Evolutionary conservation across 106 monocot species (phyloP), one percentile per base, ranked within the genome.

Genomic region (Allium cepa): DNA sequence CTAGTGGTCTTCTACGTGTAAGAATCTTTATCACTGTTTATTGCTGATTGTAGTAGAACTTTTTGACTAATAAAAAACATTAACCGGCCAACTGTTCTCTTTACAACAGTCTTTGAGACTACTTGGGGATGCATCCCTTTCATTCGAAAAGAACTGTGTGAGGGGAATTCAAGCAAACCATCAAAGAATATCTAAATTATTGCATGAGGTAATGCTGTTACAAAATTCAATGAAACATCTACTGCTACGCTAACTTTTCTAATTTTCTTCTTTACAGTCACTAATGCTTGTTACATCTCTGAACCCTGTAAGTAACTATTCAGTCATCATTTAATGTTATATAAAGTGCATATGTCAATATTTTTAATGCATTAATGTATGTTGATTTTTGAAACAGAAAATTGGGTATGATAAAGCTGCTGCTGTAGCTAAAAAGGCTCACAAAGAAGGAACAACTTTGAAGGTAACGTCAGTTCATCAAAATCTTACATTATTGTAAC

Each of bases 341-440:
- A 62, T 51, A 16, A 56, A 12, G 0, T 46, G 53, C 27, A 48
- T 56, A 15, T 46, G 28, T 18, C 11, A 51, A 53, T 12, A 53
- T 17, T 17, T 17, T 17, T 17, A 47, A 64, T 74, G 50, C 46
- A 49, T 49, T 36, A 36, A 36, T 36, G 26, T 16, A 17, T 11
- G 10, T 64, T 9, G 49, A 64, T 64, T 64, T 15, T 48, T 46
- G 53, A 55, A 55, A 70, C 82, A 99, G 92, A 99, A 90, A 99
- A 92, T 99, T 79, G 97, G 97, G 53, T 99, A 99, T 79, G 97
- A 99, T 55, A 90, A 84, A 26, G 97, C 97, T 75, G 97, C 97
- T 45, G 97, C 97, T 53, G 97, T 99, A 71, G 97, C 97, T n/a
- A 94, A 94, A 87, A 94, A 90, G 7, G 53, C 94, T 57, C 94